Percentiles rank a stretch among this genome's conserved stretches.
These are phyloP conservation scores for Macadamia integrifolia DNA, from an alignment of 164 flowering plant species.

Conservation along the genomic window DNA sequence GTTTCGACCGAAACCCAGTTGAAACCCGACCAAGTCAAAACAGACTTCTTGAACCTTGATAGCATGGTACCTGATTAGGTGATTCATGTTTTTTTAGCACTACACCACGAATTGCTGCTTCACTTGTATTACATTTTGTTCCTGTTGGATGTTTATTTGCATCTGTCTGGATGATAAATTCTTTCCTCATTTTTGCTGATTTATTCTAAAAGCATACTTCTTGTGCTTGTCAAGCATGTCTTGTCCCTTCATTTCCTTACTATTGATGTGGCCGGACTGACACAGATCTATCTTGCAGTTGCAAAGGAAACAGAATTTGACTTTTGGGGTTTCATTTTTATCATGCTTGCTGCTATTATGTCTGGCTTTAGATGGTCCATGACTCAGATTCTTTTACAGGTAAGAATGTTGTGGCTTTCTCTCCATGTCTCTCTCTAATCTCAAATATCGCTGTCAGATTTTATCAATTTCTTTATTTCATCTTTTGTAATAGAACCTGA, in stretches of 20 bases:
- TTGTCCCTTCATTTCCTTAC: conserved; percentile 2
- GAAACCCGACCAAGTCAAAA: too few relatives aligned
- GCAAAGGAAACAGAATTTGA: conserved; percentile 95
- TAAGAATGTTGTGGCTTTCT: conserved; percentile 15
- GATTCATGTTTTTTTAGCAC: too few relatives aligned
- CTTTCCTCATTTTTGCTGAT: not conserved
- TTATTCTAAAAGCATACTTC: not conserved
- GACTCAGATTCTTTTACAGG: conserved; percentile 99
- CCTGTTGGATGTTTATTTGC: not conserved
- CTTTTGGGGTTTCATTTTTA: conserved; percentile 92
- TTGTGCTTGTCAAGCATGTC: not conserved
- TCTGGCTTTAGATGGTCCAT: conserved; percentile 99
- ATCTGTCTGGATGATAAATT: not conserved
- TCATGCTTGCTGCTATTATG: conserved; percentile 98
- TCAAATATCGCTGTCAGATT: not conserved
- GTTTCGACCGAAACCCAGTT: too few relatives aligned
- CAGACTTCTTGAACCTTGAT: too few relatives aligned
- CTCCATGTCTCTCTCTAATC: conserved; percentile 8
- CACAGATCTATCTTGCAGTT: conserved; percentile 42
- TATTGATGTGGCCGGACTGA: not conserved
- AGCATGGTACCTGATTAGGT: too few relatives aligned
- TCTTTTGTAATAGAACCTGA: conserved; percentile 24
- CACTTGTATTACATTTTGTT: too few relatives aligned
- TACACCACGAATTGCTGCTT: too few relatives aligned
- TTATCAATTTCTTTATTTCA: not conserved